Percentiles rank a stretch among this genome's conserved stretches.
phyloP scores from a whole-genome alignment of 768 basidiomycete genomes.

The Aureoboletus auriporus region DNA sequence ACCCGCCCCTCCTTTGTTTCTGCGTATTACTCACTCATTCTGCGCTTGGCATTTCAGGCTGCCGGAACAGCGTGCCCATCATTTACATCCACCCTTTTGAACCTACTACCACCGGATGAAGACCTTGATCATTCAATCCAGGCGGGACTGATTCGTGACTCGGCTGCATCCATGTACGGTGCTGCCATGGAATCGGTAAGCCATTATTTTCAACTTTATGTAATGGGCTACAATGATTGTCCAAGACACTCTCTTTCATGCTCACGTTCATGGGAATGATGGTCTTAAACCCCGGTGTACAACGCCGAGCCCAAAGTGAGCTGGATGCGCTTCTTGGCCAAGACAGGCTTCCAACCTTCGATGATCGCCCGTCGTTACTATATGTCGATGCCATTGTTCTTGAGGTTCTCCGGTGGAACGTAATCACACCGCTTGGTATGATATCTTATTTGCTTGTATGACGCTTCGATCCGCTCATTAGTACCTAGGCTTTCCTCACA shows the following conservation, averaged over 20 bases:
- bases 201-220: neutral
- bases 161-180: neutral
- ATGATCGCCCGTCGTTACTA: neutral
- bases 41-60: neutral
- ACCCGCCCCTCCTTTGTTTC: neutral
- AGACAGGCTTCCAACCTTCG: neutral
- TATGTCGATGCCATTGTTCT: neutral
- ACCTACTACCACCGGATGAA: neutral
- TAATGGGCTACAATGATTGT: neutral
- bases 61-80: neutral
- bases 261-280: neutral
- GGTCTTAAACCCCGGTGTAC: neutral
- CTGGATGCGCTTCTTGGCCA: neutral
- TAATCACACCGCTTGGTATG: neutral
- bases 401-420: neutral
- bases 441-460: neutral
- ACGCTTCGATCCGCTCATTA: neutral
- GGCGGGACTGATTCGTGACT: neutral
- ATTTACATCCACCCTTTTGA: neutral
- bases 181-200: neutral
- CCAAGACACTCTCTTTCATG: neutral
- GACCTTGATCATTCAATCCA: neutral
- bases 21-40: neutral
- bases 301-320: neutral
- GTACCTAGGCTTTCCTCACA: neutral